These are phyloP conservation scores for Venturia aucupariae DNA, from an alignment of 2,329 filamentous ascomycete species.

Conservation along the genomic window DNA sequence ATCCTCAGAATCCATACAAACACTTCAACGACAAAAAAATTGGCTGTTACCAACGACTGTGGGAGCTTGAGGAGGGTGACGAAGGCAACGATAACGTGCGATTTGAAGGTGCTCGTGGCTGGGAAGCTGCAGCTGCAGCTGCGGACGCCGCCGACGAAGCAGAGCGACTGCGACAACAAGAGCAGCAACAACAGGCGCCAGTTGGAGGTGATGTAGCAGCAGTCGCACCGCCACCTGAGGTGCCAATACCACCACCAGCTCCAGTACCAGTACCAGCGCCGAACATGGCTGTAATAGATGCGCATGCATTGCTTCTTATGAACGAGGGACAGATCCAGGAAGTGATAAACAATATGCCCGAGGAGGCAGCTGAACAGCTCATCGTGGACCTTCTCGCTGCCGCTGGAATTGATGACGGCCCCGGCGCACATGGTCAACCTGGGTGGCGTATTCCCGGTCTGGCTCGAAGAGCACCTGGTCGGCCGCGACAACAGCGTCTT, in stretches of 20 bases:
- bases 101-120: constrained; percentile 4
- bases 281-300: not conserved
- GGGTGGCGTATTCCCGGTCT: not conserved
- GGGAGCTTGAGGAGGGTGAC: constrained; percentile 82
- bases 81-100: constrained; percentile 23
- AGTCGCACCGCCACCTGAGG: not conserved
- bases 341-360: not conserved
- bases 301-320: not conserved
- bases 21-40: constrained; percentile 72
- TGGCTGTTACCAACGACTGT: constrained; percentile 72
- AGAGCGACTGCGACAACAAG: not conserved
- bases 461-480: not conserved
- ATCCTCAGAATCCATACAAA: constrained; percentile 69
- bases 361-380: not conserved
- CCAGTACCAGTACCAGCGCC: not conserved
- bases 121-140: constrained; percentile 1
- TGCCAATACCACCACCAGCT: not conserved
- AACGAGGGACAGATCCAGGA: not conserved
- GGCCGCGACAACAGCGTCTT: not conserved
- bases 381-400: not conserved
- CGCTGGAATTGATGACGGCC: not conserved
- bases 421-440: not conserved
- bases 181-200: not conserved
- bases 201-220: not conserved
- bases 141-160: constrained; percentile 1